Base-by-base conservation (phyloP, 108 stramenopile species). In the Mediolabrus comicus region DNA sequence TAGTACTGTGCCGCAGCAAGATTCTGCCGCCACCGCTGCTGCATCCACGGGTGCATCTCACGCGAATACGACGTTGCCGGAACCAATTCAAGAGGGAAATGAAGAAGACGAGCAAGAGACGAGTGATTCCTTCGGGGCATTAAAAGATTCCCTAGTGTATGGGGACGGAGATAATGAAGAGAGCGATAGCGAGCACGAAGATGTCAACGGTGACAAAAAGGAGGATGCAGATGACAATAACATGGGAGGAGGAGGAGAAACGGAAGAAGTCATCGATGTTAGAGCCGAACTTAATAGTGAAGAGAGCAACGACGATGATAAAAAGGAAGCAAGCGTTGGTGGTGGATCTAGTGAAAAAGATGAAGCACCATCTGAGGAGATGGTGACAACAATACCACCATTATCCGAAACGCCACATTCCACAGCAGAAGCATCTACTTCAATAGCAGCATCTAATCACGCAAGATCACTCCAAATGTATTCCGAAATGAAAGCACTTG, bases 391-490 rank as follows among this genome's bases (percentile, higher is more conserved):
- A 24, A 57, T 73, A 1, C 27, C 22, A 19, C 27, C 54, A 27
- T 17, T 32, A 25, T 24, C n/a, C 11, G 53, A 62, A 14, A 34
- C 30, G 29, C 65, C 69, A 52, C 53, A 55, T 11, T 24, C 32
- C 17, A 29, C 64, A 13, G 17, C 67, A 22, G 52, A 64, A 22
- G 19, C 14, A 49, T 17, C 46, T 22, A 22, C 46, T 22, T 49
- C 46, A 8, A 22, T 22, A n/a, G 46, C 46, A 38, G 19, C 36
- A 36, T 19, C 29, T 35, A 49, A 34, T 12, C 74, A 76, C 25
- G 73, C 67, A 16, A 75, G 75, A 51, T 86, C 91, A 3, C 65
- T 87, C 19, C 83, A 87, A 49, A 86, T 92, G 73, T 89, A 91
- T 69, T 73, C 86, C 1, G 81, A 86, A 24, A 94, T 96, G 55